These are phyloP conservation scores for Nicotiana tabacum DNA, from an alignment of 257 asterid species.

Conservation along the genomic window DNA sequence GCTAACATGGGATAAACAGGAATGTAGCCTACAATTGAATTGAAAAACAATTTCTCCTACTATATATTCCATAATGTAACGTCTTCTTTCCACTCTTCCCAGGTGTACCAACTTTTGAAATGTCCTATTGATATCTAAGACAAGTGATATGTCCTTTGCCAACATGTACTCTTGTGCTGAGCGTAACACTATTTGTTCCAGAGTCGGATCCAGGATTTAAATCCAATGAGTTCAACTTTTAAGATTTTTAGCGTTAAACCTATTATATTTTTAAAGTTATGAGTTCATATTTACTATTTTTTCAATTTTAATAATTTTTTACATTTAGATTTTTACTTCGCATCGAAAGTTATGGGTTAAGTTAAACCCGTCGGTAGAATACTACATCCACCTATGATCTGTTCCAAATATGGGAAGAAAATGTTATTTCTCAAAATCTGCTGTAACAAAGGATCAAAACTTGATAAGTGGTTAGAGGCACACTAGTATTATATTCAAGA, in stretches of 20 bases:
- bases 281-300: too few relatives aligned
- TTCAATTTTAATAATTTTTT: too few relatives aligned
- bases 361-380: too few relatives aligned
- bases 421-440: constrained; percentile 50
- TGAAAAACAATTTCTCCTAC: neutral
- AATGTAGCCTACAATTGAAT: neutral
- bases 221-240: too few relatives aligned
- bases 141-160: constrained; percentile 83
- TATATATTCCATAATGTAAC: neutral
- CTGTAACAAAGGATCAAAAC: constrained; percentile 87
- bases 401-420: neutral
- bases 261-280: too few relatives aligned
- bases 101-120: constrained; percentile 50
- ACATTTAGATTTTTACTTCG: too few relatives aligned
- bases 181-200: constrained; percentile 95
- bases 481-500: constrained; percentile 76
- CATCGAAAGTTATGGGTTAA: too few relatives aligned
- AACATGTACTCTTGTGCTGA: constrained; percentile 93
- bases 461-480: constrained; percentile 80
- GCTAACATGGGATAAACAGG: neutral
- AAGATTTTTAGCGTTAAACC: too few relatives aligned
- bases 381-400: constrained; percentile 33
- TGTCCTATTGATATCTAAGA: constrained; percentile 71
- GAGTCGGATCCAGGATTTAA: constrained; percentile 25
- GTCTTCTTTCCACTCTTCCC: constrained; percentile 65